Evolutionary conservation across 495 filamentous ascomycete genomes (phyloP), one percentile per base, ranked within the genome.

Genomic region (Podospora comata): DNA sequence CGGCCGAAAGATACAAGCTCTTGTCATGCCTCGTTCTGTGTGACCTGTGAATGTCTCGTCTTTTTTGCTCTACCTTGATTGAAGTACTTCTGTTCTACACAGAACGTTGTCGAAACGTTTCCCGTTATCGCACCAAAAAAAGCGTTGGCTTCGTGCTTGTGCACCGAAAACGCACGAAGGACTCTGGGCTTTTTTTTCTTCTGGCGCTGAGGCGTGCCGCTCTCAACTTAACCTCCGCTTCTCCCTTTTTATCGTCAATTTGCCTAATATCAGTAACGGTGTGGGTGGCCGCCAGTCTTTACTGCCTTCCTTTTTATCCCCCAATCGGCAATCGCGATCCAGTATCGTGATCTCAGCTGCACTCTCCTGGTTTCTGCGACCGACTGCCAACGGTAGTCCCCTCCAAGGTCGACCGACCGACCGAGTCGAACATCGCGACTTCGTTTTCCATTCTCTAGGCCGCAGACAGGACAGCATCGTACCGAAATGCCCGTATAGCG

Each of bases 1-100:
- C 61, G 34, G 30, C 27, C 61, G 61, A 32, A 48, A 34, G 15
- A 63, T 63, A 63, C 56, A 66, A 66, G 57, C 18, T 56, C 55
- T 2, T 44, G 13, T 54, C 7, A 58, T 59, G 65, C 23, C 32
- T 67, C 30, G 16, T 61, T 67, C 34, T 59, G 64, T 61, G 34
- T n/a, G 65, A 56, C 65, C 20, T 61, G 28, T 4, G 15, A 2
- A 13, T 67, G 58, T 67, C 65, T 67, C 65, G 54, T 62, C 39
- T 61, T 58, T 57, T 60, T 66, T 30, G 39, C 60, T 28, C 39
- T 7, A 7, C 28, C 28, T 23, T 15, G 28, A 6, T 32, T 60
- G 20, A 6, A 20, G 19, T 18, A 20, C 54, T 20, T 56, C 54
- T 20, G 16, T 13, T 18, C 15, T 11, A 48, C 39, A 18, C 13